Evolutionary conservation across 2,329 filamentous ascomycete genomes (phyloP), one percentile per base, ranked within the genome.

Genomic region (Chrysoporthe cubensis): DNA sequence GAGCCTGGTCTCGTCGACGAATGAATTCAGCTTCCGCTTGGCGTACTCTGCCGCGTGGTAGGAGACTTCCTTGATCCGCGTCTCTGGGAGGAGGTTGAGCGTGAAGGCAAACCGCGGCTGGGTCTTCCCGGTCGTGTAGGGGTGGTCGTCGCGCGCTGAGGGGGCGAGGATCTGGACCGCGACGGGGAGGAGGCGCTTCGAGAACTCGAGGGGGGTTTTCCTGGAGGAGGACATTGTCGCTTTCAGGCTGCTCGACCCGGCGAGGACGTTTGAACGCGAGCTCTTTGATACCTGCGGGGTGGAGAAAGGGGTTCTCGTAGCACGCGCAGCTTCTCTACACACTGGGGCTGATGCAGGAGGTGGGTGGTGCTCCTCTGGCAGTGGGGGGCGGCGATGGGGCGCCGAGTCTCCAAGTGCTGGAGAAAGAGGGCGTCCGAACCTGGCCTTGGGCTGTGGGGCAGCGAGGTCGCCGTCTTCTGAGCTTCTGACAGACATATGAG

Each of bases 1-100:
- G 43, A 69, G 37, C 3, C 68, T 42, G n/a, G 42, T 42, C n/a
- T 43, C 62, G 56, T 67, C 66, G 43, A 63, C 26, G 37, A 65
- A 56, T n/a, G 26, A 44, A 26, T 56, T 46, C 4, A 57, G 34
- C 52, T 34, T 40, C 6, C 37, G 46, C n/a, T 52, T 40, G 6
- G 58, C 44, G 58, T 67, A 61, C 26, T 64, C 58, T 18, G 57
- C 46, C 9, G 68, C 62, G 62, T 65, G 66, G 44, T 59, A 37
- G 65, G 50, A 58, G 37, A 66, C 52, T 44, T 69, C 65, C 26
- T 44, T 50, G 62, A 69, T 65, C 16, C 61, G 61, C 43, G 68
- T 69, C 26, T 59, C 8, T 18, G 68, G 66, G 14, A 63, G 52
- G 46, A 69, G 58, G 44, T 50, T 56, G 37, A 69, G 61, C 7